Base-by-base conservation (phyloP, 192 early-diverging fungal species). In the Linderina pennispora region DNA sequence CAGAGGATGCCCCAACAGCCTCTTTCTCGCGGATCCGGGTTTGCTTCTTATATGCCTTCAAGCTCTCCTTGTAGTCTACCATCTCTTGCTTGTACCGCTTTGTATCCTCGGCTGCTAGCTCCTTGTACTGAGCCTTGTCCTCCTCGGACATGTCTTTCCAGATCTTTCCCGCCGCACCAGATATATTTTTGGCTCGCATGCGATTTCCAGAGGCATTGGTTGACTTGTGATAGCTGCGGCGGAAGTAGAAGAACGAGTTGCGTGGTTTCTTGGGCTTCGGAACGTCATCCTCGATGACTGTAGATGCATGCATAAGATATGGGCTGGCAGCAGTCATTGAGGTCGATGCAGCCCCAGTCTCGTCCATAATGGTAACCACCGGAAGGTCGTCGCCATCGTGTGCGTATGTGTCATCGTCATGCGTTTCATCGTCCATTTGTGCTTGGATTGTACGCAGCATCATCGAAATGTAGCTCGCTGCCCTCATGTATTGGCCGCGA, bases 71-170 rank as follows among this genome's bases (percentile, higher is more conserved):
- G 39, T 77, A 78, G 6, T 37, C 37, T 48, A 78, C 62, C 74
- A 81, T 86, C 48, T 87, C 82, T 28, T 60, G 57, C 23, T 84
- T 86, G 57, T 88, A 87, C 14, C 85, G 67, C 19, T 58, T 57
- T 42, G 84, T 86, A 51, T 89, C 85, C 38, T 65, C 65, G 1
- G 65, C 51, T 8, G 81, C 79, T 35, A 69, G 74, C 28, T 81
- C 41, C 20, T 56, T 47, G 68, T 78, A 86, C 18, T 68, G 77
- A 18, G 51, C 49, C 8, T 66, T 59, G 20, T 81, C 60, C 18
- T 65, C 62, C 2, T 50, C 58, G 4, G 77, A 46, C 77, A 88
- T 77, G 9, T 65, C 67, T 18, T 69, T 59, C 86, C 86, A 88
- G 44, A 69, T 60, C 41, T 69, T 25, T 4, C 38, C 46, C 11